These are phyloP conservation scores for Aspergillus bertholletiae DNA, from an alignment of 495 filamentous ascomycete genomes.

Conservation along the genomic window DNA sequence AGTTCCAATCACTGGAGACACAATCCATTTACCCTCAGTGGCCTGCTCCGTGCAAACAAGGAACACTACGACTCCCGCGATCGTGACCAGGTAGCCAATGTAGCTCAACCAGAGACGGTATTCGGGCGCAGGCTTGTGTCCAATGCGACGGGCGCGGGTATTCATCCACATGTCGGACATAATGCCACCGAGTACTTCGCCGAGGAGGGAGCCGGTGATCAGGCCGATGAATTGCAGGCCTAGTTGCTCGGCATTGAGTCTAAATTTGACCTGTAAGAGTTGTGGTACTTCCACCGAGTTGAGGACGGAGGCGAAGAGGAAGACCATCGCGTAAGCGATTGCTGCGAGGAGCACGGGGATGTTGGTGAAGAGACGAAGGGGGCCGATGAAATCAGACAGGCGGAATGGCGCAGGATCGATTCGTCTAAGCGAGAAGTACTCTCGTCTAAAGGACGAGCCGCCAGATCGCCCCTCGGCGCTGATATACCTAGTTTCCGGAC, in stretches of 20 bases:
- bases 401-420: constrained; percentile 49
- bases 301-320: constrained; percentile 45
- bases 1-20: constrained; percentile 47
- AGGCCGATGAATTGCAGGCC: constrained; percentile 50
- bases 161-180: constrained; percentile 49
- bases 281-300: constrained; percentile 52
- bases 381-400: constrained; percentile 43
- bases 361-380: constrained; percentile 36
- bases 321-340: constrained; percentile 48
- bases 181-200: constrained; percentile 50
- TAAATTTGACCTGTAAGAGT: constrained; percentile 46
- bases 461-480: constrained; percentile 14
- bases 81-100: constrained; percentile 44
- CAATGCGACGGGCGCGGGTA: constrained; percentile 18
- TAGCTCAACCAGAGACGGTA: constrained; percentile 53
- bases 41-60: constrained; percentile 39
- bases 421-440: constrained; percentile 41
- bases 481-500: constrained; percentile 53
- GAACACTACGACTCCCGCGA: constrained; percentile 50
- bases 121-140: constrained; percentile 33
- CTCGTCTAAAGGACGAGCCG: constrained; percentile 25
- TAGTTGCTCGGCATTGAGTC: constrained; percentile 48
- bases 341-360: constrained; percentile 45
- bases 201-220: constrained; percentile 51
- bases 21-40: constrained; percentile 38